Base-by-base conservation (phyloP, 345 rosid genomes). In the Leavenworthia alabamica region DNA sequence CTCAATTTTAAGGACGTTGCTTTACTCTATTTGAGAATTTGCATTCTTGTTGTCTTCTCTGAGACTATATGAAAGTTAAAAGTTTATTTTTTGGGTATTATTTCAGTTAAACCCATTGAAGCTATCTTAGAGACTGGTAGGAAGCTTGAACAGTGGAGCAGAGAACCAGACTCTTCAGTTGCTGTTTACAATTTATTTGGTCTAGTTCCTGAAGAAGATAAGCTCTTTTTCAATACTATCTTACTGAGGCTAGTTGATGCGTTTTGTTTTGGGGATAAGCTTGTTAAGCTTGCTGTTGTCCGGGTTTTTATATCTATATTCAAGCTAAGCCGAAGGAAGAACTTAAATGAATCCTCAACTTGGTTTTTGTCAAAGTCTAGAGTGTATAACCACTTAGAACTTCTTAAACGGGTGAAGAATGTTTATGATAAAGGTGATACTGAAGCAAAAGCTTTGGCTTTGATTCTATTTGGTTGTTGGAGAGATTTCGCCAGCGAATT, bases 401-500 rank as follows among this genome's bases (percentile, higher is more conserved):
- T 92, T 48, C 68, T 89, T 74, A 69, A 64, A 46, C 79, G 86
- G 66, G 89, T 81, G 28, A 86, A 86, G 73, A n/a, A 32, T 54
- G 94, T 89, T 52, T 92, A 76, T 63, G 88, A 86, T 12, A 67
- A 79, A 0, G 95, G 85, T 56, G 89, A 86, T 79, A 47, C 57
- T 5, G 89, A 92, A 66, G 74, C 76, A n/a, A 89, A 83, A 72
- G 85, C 85, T 29, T 56, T 89, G 77, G 83, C 91, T 22, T 84
- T 89, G 74, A 72, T 80, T 67, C 58, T 92, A 2, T 85, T 86
- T 65, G 97, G 98, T 27, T 86, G 93, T 59, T 89, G 89, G 86
- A 90, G 94, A 67, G 79, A 85, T 65, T 89, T 92, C 58, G 85
- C 91, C 2, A 82, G 70, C 56, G 89, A 86, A 33, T 85, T 82